phyloP scores from a whole-genome alignment of 768 basidiomycete species.

The Naganishia vaughanmartiniae region DNA sequence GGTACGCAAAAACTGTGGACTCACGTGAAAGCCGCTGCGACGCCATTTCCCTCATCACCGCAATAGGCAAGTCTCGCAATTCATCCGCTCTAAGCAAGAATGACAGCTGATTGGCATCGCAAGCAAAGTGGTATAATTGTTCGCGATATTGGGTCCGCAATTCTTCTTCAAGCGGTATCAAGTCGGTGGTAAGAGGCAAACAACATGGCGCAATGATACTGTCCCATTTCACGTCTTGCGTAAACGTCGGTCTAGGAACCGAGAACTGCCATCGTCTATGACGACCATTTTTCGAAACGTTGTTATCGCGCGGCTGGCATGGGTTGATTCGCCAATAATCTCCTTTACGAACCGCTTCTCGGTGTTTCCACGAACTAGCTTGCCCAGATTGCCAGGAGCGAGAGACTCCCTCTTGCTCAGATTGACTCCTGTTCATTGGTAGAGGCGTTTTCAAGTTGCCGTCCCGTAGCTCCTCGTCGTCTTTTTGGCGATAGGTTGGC shows the following conservation, averaged over 20 bases:
- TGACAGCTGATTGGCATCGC: conserved; percentile 77
- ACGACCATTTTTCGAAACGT: conserved; percentile 40
- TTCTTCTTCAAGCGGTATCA: conserved; percentile 74
- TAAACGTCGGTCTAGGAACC: conserved; percentile 68
- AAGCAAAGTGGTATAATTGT: conserved; percentile 82
- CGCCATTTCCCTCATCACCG: conserved; percentile 79
- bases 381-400: conserved; percentile 23
- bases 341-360: conserved; percentile 15
- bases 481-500: conserved; percentile 17
- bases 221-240: conserved; percentile 83
- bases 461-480: conserved; percentile 10
- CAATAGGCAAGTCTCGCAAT: conserved; percentile 46
- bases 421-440: conserved; percentile 11
- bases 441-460: neutral
- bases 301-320: conserved; percentile 43
- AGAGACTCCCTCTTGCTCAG: conserved; percentile 11
- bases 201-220: conserved; percentile 79
- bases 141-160: conserved; percentile 74
- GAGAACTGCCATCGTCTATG: conserved; percentile 87
- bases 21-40: conserved; percentile 67
- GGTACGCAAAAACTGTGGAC: conserved; percentile 19
- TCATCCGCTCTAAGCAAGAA: conserved; percentile 70
- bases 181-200: conserved; percentile 84
- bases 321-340: conserved; percentile 41
- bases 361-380: conserved; percentile 17